phyloP scores from a whole-genome alignment of 345 rosid genomes.

The Noccaea caerulescens region DNA sequence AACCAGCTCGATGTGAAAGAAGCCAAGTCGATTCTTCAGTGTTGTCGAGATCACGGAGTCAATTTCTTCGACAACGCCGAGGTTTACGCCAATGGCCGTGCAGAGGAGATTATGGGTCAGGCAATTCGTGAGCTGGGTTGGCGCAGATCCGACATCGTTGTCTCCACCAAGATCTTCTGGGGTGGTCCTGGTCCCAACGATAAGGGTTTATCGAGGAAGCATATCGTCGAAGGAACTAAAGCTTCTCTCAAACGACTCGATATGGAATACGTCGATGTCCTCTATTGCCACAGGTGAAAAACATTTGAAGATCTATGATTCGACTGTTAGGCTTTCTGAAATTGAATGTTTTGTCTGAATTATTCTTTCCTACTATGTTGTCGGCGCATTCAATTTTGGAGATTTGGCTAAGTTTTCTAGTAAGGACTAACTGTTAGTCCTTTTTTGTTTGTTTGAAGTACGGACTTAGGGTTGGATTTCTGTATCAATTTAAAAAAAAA shows the following conservation, averaged over 20 bases:
- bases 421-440: not conserved
- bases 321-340: not conserved
- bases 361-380: constrained; percentile 9
- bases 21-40: constrained; percentile 87
- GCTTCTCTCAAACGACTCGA: constrained; percentile 90
- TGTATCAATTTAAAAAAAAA: not conserved
- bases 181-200: constrained; percentile 98
- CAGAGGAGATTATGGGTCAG: constrained; percentile 99
- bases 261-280: constrained; percentile 87
- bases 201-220: constrained; percentile 86
- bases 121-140: constrained; percentile 98
- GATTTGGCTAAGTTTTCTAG: not conserved
- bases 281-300: constrained; percentile 77
- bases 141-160: constrained; percentile 89
- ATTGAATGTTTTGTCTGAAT: not conserved
- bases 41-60: constrained; percentile 90
- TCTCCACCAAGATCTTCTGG: constrained; percentile 98
- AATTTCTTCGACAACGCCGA: constrained; percentile 99
- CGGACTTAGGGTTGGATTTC: not conserved
- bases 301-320: constrained; percentile 17
- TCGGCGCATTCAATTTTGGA: constrained; percentile 31
- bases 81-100: constrained; percentile 96
- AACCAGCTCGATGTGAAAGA: constrained; percentile 97
- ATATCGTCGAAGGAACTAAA: constrained; percentile 92
- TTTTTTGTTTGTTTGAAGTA: not conserved